Percentiles rank a stretch among this genome's conserved stretches.
These are phyloP conservation scores for Verticillium nubilum DNA, from an alignment of 2,329 filamentous ascomycete species.

Conservation along the genomic window DNA sequence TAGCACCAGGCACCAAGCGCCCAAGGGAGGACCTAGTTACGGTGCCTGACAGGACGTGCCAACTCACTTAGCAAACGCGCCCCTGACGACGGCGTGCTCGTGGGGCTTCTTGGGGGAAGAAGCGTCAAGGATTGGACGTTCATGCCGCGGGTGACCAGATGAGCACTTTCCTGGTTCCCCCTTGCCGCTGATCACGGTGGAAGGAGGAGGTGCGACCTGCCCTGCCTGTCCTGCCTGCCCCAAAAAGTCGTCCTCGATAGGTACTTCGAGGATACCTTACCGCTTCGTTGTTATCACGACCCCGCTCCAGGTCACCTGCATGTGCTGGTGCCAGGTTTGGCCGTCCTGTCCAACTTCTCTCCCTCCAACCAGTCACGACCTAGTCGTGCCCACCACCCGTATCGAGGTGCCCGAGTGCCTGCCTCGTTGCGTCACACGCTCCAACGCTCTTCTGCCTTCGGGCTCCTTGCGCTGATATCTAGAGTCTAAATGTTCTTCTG, in stretches of 20 bases:
- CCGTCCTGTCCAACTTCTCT: neutral
- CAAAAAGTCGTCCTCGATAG: neutral
- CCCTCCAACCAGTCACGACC: neutral
- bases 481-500: neutral
- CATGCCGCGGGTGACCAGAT: neutral
- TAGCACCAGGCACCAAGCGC: neutral
- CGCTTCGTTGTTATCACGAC: neutral
- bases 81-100: neutral
- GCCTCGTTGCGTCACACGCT: neutral
- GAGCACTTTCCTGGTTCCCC: neutral
- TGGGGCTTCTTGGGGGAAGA: neutral
- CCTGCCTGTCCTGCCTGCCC: too few relatives aligned
- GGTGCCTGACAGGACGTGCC: neutral
- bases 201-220: neutral
- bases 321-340: neutral
- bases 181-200: neutral
- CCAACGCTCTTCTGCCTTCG: neutral
- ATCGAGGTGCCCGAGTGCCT: neutral
- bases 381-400: neutral
- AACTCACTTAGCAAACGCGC: neutral
- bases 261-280: neutral
- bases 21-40: neutral
- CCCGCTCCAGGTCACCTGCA: neutral
- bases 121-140: neutral
- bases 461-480: neutral